Conservation (phyloP, 768 basidiomycete species). For the Leccinum incarnatum region DNA sequence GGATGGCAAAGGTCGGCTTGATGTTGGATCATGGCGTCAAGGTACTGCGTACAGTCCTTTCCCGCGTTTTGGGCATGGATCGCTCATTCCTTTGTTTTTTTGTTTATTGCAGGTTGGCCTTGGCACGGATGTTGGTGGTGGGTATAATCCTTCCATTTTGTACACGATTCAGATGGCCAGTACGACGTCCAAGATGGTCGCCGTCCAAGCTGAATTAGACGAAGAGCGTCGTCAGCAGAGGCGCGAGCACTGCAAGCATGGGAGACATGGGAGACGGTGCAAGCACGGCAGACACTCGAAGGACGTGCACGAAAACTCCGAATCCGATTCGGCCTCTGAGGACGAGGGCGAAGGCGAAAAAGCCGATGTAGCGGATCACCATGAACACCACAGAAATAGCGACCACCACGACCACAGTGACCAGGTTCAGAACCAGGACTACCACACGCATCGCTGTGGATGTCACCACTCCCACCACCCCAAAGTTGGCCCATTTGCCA, state of each 20-base stretch:
- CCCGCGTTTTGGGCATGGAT: neutral
- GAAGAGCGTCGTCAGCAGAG: slow-evolving; percentile 5
- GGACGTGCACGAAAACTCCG: neutral
- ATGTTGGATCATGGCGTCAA: slow-evolving; percentile 83
- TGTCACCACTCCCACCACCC: neutral
- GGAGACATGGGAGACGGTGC: neutral
- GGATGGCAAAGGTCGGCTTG: slow-evolving; percentile 71
- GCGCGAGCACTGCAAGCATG: neutral
- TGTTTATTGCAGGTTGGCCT: slow-evolving; percentile 66
- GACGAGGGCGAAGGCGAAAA: neutral
- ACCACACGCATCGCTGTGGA: neutral
- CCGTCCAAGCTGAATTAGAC: slow-evolving; percentile 39
- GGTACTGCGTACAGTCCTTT: slow-evolving; percentile 35
- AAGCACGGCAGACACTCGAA: neutral
- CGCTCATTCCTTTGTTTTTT: neutral
- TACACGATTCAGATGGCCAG: slow-evolving; percentile 71
- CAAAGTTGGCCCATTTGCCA: slow-evolving; percentile 36
- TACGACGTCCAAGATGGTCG: slow-evolving; percentile 73
- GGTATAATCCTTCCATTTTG: slow-evolving; percentile 77
- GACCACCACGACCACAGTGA: neutral
- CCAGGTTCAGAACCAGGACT: neutral
- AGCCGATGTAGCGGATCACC: neutral
- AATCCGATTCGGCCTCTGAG: neutral
- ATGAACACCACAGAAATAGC: neutral
- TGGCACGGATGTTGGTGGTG: slow-evolving; percentile 89